phyloP scores from a whole-genome alignment of 352 stramenopile species.

The Phytophthora brassicae region DNA sequence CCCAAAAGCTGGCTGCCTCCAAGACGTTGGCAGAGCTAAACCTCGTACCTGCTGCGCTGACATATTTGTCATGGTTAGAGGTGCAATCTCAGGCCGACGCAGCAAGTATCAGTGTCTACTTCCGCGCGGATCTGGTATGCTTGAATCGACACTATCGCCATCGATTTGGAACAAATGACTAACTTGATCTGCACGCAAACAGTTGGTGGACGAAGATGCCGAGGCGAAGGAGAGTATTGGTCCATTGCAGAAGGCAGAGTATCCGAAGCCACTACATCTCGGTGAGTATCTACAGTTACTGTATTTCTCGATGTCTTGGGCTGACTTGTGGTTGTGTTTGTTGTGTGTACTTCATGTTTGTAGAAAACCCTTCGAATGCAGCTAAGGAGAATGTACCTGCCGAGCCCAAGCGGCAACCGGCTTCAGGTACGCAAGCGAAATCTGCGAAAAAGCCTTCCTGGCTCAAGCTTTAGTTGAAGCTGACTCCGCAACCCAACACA shows the following conservation, averaged over 20 bases:
- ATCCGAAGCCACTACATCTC: conserved; percentile 51
- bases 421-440: conserved; percentile 33
- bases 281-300: conserved; percentile 29
- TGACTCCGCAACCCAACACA: neutral
- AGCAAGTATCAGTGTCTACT: conserved; percentile 47
- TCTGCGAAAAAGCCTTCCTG: conserved; percentile 69
- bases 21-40: conserved; percentile 72
- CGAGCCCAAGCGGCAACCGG: conserved; percentile 30
- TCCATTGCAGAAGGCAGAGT: conserved; percentile 29
- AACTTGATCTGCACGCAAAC: conserved; percentile 6
- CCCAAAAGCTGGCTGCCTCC: conserved; percentile 51
- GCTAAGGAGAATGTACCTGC: conserved; percentile 23
- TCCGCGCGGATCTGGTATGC: conserved; percentile 60
- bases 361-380: conserved; percentile 30
- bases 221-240: conserved; percentile 44
- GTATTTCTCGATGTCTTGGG: neutral
- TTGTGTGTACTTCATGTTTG: neutral
- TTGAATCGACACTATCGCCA: neutral
- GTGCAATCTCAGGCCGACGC: conserved; percentile 20
- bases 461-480: conserved; percentile 59
- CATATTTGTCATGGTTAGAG: conserved; percentile 75
- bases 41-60: conserved; percentile 74
- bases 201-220: conserved; percentile 39
- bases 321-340: conserved; percentile 12
- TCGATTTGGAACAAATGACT: neutral